Base-by-base conservation (phyloP, 148 eudicot species). In the Cornus controversa region DNA sequence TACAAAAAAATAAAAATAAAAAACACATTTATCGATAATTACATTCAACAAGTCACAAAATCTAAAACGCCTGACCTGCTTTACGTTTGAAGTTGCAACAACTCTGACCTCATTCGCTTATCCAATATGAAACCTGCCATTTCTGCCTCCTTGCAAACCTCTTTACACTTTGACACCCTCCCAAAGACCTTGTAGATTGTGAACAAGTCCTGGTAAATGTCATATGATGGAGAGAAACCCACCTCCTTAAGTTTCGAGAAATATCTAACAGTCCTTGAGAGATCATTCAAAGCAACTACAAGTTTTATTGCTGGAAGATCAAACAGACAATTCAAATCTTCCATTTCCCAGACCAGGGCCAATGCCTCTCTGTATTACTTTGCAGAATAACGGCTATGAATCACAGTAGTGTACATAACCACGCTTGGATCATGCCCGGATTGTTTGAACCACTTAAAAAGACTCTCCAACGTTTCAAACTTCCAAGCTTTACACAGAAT, bases 271-370 rank as follows among this genome's bases (percentile, higher is more conserved):
- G 94, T 85, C 82, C 99, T 89, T 18, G 96, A 77, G 75, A 95
- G 86, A 84, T 95, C 99, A 83, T 90, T 80, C 80, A 89, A 74
- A 74, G 93, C 93, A 78, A 91, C 93, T 79, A 91, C 88, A 47
- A 91, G 87, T 87, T 86, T 96, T 74, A 93, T 89, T 22, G 94
- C 93, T 18, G 99, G 97, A 67, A 90, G 83, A 88, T 96, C 98
- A 78, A 93, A 84, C 18, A 85, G 78, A 78, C 80, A 88, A 79
- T 89, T 78, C 28, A 84, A 81, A 57, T 74, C 87, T 82, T 96
- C 99, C 94, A 96, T 96, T 87, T 93, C 98, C 99, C 99, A 93
- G 28, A 96, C 93, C 77, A 95, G 42, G 77, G 90, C 85, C 83
- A 93, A 75, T 15, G 94, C 96, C 75, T 95, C 96, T 82, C 91